A percentile compares a stretch with the other conserved stretches of the same genome.
Evolutionary conservation across 441 rosid genomes (phyloP).

Genomic region (Metrosideros polymorpha): DNA sequence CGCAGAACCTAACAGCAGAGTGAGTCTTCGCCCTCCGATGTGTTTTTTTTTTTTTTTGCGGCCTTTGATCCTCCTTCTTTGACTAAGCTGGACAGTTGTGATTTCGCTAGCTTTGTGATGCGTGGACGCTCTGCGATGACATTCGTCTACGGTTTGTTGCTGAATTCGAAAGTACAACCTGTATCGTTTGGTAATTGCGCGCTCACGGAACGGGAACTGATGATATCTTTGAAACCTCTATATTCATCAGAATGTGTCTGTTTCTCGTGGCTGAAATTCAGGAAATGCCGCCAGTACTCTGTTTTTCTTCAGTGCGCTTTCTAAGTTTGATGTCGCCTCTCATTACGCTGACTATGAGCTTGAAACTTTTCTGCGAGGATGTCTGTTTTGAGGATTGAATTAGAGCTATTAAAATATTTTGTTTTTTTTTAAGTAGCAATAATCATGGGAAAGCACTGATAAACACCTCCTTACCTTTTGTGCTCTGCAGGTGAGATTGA

Average conservation of each 20-base stretch:
- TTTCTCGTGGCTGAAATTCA: background rate
- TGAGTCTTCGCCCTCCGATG: slow-evolving; percentile 11
- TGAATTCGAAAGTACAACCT: background rate
- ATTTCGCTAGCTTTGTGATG: background rate
- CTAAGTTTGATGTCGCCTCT: background rate
- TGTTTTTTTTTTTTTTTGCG: background rate
- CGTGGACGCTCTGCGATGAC: background rate
- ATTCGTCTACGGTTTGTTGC: background rate
- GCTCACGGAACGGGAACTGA: background rate
- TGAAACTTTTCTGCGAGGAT: background rate
- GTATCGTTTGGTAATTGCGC: background rate
- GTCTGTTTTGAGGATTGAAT: background rate
- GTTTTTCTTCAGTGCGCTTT: background rate
- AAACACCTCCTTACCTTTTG: background rate
- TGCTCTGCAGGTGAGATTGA: slow-evolving; percentile 47
- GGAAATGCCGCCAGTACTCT: background rate
- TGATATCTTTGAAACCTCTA: background rate
- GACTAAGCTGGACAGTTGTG: background rate
- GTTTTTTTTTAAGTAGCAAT: background rate
- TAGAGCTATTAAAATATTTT: background rate
- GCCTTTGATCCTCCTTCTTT: background rate
- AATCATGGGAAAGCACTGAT: background rate
- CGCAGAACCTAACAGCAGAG: slow-evolving; percentile 59
- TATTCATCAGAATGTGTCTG: background rate
- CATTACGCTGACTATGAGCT: background rate